Percentiles rank a stretch among this genome's conserved stretches.
Conservation (phyloP, 495 filamentous ascomycete genomes). For the Aspergillus egyptiacus region DNA sequence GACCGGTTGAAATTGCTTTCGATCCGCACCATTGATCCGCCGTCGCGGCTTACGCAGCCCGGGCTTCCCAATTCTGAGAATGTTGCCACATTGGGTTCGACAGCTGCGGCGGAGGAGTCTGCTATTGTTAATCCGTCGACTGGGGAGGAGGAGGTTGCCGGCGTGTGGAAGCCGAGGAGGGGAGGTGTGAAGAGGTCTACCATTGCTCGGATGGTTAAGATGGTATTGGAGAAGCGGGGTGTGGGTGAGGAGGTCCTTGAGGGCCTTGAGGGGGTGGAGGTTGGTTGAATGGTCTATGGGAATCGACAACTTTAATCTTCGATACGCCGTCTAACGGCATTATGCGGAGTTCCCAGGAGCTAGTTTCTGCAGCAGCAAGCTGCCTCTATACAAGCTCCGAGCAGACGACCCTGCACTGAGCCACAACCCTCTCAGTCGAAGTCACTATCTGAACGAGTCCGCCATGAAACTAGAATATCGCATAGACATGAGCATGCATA, state of each 20-base stretch:
- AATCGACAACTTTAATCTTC: background rate
- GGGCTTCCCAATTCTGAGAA: conserved; percentile 66
- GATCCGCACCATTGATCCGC: conserved; percentile 62
- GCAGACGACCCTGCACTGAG: too few species aligned
- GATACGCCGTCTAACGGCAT: background rate
- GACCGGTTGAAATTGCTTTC: conserved; percentile 48
- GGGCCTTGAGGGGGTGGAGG: conserved; percentile 58
- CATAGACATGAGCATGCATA: conserved; percentile 9
- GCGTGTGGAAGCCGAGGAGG: conserved; percentile 72
- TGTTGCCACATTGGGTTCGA: conserved; percentile 49
- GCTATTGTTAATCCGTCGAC: conserved; percentile 23
- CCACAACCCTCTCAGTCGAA: too few species aligned
- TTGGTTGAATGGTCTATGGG: conserved; percentile 24
- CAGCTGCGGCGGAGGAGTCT: conserved; percentile 26
- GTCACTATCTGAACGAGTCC: background rate
- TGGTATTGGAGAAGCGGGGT: conserved; percentile 62
- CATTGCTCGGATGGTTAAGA: conserved; percentile 60
- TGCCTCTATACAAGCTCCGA: too few species aligned
- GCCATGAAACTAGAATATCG: background rate
- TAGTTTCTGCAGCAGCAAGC: too few species aligned
- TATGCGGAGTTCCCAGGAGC: background rate
- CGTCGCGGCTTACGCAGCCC: conserved; percentile 63
- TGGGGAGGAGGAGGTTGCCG: conserved; percentile 53
- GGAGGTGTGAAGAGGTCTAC: conserved; percentile 68
- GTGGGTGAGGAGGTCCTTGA: conserved; percentile 80